Base-by-base conservation (phyloP, 2,329 filamentous ascomycete genomes). In the Paracoccidioides brasiliensis region DNA sequence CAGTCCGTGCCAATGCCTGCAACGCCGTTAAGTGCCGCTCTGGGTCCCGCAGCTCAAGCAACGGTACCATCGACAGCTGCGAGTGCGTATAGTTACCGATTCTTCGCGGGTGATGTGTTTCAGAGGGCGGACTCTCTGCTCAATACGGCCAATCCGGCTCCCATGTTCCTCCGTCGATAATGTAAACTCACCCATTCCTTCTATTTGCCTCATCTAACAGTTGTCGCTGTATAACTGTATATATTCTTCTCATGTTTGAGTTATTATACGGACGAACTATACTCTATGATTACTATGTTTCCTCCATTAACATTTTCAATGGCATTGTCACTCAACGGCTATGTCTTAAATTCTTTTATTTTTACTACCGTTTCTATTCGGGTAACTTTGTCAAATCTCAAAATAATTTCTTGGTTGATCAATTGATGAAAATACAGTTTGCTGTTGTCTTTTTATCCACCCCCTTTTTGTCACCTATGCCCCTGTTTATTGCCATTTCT, bases 1-100 rank as follows among this genome's bases (percentile, higher is more conserved):
- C 78, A 78, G 49, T 75, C 77, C 28, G 73, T 79, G 8, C 76
- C 80, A 9, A 72, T 90, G 41, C 90, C 90, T 7, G 89, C 93
- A 64, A 96, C 90, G 1, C 90, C 91, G 6, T 80, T 95, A 59
- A 93, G 88, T 63, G 90, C 90, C 14, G 90, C 90, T 1, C 77
- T 96, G 4, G 91, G 90, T 0, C 89, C 90, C 5, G 90, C 90
- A 22, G 50, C 50, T 33, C 50, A 95, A 70, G 90, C 90, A 0
- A 96, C 89, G 0, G 84, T 95, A 9, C 86, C 88, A 3, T 87
- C 80, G 2, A 74, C 73, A 0, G 73, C 73, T 5, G 72, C 72
- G n/a, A 75, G 69, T 61, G 71, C 72, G 10, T 74, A 74, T 59
- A 72, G 73, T 55, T 74, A 76, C 60, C 70, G 70, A 38, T 75